Evolutionary conservation across 164 flowering plant genomes (phyloP), one percentile per base, ranked within the genome.

Genomic region (Dillenia suffruticosa): DNA sequence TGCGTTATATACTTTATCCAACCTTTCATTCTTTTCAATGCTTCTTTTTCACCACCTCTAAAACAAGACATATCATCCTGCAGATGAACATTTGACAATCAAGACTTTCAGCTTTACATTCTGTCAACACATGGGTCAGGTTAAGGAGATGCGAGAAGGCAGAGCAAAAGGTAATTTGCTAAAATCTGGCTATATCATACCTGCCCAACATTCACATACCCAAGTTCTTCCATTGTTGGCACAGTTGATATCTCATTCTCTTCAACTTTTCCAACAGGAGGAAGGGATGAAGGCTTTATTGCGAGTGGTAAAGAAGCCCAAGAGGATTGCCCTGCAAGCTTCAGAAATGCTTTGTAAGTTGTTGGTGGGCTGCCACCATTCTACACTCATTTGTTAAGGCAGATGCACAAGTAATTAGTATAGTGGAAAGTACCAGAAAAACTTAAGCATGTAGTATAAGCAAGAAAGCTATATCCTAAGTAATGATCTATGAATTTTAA

Each of bases 21-120:
- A 93, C 97, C 92, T 63, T 50, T 73, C 79, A 93, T 63, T 71
- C 90, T 86, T 79, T 76, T 87, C 67, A 90, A 68, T 40, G 91
- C 94, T 79, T 87, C 90, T 49, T 90, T 68, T 78, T 93, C 98
- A 61, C 98, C 98, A 15, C 98, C 97, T 71, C 66, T 82, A 63
- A 90, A 89, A 57, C 90, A 96, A 68, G 92, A 73, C 56, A 63
- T 68, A 7, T 82, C 87, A 73, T 82, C 86, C 98, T 93, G 81
- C 72, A 76, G 47, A 57, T 2, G 53, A 9, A 50, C 48, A 9
- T 15, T 52, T 51, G 9, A 49, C 45, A 22, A 51, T 53, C 16
- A 65, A 49, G 10, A 48, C 11, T 51, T 65, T 54, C 8, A 53
- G 40, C 40, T 32, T 32, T 32, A 6, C 40, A 5, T 32, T 32